Evolutionary conservation across 1,284 basidiomycete species (phyloP).

Genomic region (Salmacisia buchloeana): DNA sequence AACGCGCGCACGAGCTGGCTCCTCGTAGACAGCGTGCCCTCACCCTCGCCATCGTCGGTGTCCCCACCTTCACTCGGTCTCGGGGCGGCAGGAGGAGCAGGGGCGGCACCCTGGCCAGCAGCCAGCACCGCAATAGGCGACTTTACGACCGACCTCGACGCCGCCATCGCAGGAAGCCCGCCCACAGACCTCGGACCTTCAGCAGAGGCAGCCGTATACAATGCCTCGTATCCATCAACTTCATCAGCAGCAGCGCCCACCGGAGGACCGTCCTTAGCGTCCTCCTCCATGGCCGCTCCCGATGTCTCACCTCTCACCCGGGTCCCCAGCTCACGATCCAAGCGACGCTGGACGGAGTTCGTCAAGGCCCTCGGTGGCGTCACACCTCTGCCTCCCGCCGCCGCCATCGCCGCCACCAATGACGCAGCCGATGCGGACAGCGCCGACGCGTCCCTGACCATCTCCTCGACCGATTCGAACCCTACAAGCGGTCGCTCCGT

Average conservation of each 20-base stretch:
- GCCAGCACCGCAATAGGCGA: not conserved
- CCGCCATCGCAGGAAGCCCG: not conserved
- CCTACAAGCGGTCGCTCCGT: not conserved
- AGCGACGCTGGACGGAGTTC: constrained; percentile 2
- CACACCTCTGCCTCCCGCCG: not conserved
- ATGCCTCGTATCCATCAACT: no score
- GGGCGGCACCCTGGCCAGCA: not conserved
- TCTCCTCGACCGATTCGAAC: not conserved
- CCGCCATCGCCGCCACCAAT: constrained; percentile 1
- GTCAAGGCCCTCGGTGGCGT: not conserved
- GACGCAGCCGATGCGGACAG: not conserved
- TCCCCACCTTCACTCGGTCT: not conserved
- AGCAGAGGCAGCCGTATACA: constrained; percentile 4
- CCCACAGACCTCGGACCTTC: not conserved
- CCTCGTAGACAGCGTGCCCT: not conserved
- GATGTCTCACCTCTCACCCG: not conserved
- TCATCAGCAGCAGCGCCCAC: no score
- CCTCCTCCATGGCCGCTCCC: not conserved
- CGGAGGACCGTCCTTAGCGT: not conserved
- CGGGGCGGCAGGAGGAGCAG: no score
- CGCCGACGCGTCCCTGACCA: not conserved
- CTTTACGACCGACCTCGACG: not conserved
- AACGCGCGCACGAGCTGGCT: constrained; percentile 4
- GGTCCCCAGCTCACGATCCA: not conserved
- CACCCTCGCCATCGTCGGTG: not conserved